Base-by-base conservation (phyloP, 2,329 filamentous ascomycete species). In the Cercospora sojina region DNA sequence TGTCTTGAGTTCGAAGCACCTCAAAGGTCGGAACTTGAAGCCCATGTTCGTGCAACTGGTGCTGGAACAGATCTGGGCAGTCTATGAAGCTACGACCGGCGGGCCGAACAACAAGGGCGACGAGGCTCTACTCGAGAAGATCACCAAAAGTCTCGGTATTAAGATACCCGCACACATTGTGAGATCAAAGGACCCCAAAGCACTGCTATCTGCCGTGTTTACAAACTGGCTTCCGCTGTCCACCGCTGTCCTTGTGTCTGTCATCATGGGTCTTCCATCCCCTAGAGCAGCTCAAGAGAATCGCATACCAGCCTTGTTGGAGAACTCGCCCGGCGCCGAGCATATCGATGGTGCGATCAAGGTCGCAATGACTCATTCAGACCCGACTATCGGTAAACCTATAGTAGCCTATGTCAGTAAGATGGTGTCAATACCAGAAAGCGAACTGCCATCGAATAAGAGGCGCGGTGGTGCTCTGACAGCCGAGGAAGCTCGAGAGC, bases 21-120 rank as follows among this genome's bases (percentile, higher is more conserved):
- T 99, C 59, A 98, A 96, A 77, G 95, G 95, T 3, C 86, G 95
- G 56, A 87, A 90, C 66, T 81, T 99, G 68, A 99, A 98, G 80
- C 95, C 95, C 8, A 92, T 99, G 86, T 99, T 99, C 78, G 95
- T 98, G 13, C 95, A 98, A 78, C 83, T 99, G 59, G 95, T 99
- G 6, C 84, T 99, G 62, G 95, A 98, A 72, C 94, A 93, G 67
- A 90, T 99, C 64, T 99, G 95, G 95, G 93, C 93, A 27, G 91
- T 95, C 9, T 99, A 99, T 77, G 88, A 93, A 73, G 94, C 93
- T 49, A 97, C 94, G 0, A 90, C 88, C 3, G 93, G 93, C 49
- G 91, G 91, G 59, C 90, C 90, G 69, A 89, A 89, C 70, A 91
- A 90, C 70, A 95, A 91, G 79, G 93, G 93, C 74, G 93, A 99